Evolutionary conservation across 75 land plant species (phyloP).

Genomic region (Pinus taeda): DNA sequence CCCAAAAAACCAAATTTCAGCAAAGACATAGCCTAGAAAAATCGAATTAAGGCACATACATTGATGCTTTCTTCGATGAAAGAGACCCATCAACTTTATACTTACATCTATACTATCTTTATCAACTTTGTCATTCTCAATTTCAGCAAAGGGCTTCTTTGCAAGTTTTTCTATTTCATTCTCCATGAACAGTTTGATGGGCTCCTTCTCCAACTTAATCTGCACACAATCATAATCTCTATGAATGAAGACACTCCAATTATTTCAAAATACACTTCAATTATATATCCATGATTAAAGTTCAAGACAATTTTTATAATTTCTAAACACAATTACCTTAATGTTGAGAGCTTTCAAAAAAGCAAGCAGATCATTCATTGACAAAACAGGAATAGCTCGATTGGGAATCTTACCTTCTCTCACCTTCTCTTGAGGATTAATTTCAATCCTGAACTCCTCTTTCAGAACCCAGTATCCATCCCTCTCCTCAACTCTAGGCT

Average conservation of each 20-base stretch:
- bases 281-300: no score
- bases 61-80: constrained; percentile 92
- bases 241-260: no score
- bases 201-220: constrained; percentile 87
- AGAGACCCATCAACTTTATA: constrained; percentile 96
- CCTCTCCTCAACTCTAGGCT: constrained; percentile 83
- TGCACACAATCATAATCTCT: neutral
- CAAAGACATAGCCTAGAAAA: neutral
- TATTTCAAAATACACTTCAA: no score
- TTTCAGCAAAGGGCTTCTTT: constrained; percentile 57
- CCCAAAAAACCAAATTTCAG: neutral
- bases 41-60: constrained; percentile 35
- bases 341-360: no score
- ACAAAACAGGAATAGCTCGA: neutral
- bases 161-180: constrained; percentile 69
- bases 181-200: constrained; percentile 79
- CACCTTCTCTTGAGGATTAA: constrained; percentile 94
- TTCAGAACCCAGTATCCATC: constrained; percentile 83
- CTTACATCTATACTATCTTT: constrained; percentile 90
- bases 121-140: constrained; percentile 54
- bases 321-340: no score
- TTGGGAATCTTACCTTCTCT: constrained; percentile 58
- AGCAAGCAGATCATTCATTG: no score
- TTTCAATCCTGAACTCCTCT: constrained; percentile 71
- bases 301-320: no score